phyloP scores from a whole-genome alignment of 495 filamentous ascomycete genomes.

The Rostrohypoxylon terebratum region DNA sequence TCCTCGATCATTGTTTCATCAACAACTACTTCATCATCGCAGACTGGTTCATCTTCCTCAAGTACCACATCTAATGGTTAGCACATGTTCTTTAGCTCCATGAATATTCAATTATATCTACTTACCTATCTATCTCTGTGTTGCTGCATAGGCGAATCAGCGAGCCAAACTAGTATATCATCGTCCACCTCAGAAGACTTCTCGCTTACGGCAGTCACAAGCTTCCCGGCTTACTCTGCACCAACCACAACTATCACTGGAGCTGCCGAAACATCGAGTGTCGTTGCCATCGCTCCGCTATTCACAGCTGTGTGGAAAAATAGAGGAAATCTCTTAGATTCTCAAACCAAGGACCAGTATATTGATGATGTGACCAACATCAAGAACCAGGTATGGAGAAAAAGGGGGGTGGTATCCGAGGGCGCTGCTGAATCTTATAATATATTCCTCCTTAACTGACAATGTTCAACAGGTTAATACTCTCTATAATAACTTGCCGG shows the following conservation, averaged over 20 bases:
- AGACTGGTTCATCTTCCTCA: neutral
- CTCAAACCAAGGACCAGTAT: neutral
- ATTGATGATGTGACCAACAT: neutral
- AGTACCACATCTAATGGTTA: neutral
- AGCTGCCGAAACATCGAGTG: neutral
- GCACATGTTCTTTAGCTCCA: neutral
- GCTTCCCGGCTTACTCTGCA: neutral
- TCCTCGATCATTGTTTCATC: neutral
- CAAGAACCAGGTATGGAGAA: neutral
- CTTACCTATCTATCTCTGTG: neutral
- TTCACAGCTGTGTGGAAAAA: neutral
- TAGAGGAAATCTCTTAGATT: neutral
- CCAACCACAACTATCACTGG: conserved; percentile 5
- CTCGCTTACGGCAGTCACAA: conserved; percentile 1
- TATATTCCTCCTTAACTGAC: neutral
- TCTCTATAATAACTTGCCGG: conserved; percentile 2
- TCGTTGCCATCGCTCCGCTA: neutral
- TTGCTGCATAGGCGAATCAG: neutral
- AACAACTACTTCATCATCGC: neutral
- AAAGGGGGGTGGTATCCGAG: neutral
- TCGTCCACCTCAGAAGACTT: neutral
- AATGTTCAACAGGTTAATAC: neutral
- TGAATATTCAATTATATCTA: neutral
- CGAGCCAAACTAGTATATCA: neutral
- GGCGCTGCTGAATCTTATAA: neutral